Conservation (phyloP, 805 yeast genomes). For the Sporopachydermia quercuum region DNA sequence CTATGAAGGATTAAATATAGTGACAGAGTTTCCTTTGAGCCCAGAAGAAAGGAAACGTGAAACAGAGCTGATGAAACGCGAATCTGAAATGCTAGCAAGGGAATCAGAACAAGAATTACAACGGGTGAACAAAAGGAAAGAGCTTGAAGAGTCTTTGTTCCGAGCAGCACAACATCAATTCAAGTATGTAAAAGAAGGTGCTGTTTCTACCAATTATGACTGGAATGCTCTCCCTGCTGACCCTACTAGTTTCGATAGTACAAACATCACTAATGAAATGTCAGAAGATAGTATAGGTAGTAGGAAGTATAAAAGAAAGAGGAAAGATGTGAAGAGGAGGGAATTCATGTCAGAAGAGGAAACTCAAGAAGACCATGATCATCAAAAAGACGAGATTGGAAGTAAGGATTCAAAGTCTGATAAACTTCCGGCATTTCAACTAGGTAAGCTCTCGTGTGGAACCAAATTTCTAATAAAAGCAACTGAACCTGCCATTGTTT, state of each 20-base stretch:
- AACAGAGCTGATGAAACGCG: slow-evolving; percentile 2
- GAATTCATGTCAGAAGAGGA: neutral
- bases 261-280: neutral
- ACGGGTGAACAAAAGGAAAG: neutral
- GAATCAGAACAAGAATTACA: neutral
- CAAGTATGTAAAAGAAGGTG: slow-evolving; percentile 11
- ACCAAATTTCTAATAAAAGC: slow-evolving; percentile 31
- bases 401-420: slow-evolving; percentile 15
- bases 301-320: neutral
- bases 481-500: slow-evolving; percentile 20
- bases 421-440: neutral
- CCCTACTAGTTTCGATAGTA: neutral
- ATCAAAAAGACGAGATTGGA: neutral
- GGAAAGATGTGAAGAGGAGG: too few relatives aligned
- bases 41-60: neutral
- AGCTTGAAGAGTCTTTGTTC: neutral
- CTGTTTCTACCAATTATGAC: neutral
- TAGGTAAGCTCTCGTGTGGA: slow-evolving; percentile 36
- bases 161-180: neutral
- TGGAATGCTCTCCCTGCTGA: neutral
- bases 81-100: neutral
- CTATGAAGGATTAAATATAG: slow-evolving; percentile 22
- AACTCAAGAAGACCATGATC: neutral
- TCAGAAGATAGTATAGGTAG: neutral
- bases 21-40: slow-evolving; percentile 1